Conservation (phyloP, 768 basidiomycete species). For the Botryobasidium botryosum region DNA sequence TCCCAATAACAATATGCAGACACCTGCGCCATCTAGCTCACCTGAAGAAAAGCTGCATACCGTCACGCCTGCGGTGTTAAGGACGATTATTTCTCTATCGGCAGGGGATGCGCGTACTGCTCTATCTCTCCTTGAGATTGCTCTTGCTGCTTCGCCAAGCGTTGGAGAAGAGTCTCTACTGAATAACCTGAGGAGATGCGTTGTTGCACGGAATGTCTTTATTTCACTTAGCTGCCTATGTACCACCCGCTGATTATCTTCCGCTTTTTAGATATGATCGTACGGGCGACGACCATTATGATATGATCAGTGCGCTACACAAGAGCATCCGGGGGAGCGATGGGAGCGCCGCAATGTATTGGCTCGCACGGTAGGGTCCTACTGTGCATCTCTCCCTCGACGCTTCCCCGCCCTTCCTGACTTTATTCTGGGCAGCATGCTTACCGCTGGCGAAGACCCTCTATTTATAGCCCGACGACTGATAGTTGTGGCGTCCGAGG, state of each 20-base stretch:
- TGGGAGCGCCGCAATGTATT: slow-evolving; percentile 66
- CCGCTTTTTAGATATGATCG: slow-evolving; percentile 36
- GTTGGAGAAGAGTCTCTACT: slow-evolving; percentile 35
- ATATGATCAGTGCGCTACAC: slow-evolving; percentile 73
- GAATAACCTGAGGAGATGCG: slow-evolving; percentile 40
- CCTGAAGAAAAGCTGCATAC: slow-evolving; percentile 9
- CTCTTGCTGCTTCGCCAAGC: slow-evolving; percentile 28
- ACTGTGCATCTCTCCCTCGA: not conserved
- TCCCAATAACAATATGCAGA: slow-evolving; percentile 4
- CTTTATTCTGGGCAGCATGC: slow-evolving; percentile 32
- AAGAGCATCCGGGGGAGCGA: slow-evolving; percentile 69
- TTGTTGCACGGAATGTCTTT: slow-evolving; percentile 27
- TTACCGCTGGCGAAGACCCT: slow-evolving; percentile 66
- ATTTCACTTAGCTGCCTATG: not conserved
- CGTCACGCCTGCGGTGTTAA: slow-evolving; percentile 31
- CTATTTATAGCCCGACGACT: slow-evolving; percentile 56
- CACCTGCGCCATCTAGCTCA: slow-evolving; percentile 2
- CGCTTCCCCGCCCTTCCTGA: not conserved
- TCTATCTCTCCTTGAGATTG: slow-evolving; percentile 58
- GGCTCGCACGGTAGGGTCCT: slow-evolving; percentile 40
- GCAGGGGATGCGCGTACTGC: slow-evolving; percentile 64
- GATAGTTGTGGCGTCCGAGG: slow-evolving; percentile 71
- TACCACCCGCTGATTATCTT: not conserved
- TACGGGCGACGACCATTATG: slow-evolving; percentile 57
- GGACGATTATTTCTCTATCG: slow-evolving; percentile 36